Evolutionary conservation across 2,329 filamentous ascomycete species (phyloP), one percentile per base, ranked within the genome.

Genomic region (Cryphonectria radicalis): DNA sequence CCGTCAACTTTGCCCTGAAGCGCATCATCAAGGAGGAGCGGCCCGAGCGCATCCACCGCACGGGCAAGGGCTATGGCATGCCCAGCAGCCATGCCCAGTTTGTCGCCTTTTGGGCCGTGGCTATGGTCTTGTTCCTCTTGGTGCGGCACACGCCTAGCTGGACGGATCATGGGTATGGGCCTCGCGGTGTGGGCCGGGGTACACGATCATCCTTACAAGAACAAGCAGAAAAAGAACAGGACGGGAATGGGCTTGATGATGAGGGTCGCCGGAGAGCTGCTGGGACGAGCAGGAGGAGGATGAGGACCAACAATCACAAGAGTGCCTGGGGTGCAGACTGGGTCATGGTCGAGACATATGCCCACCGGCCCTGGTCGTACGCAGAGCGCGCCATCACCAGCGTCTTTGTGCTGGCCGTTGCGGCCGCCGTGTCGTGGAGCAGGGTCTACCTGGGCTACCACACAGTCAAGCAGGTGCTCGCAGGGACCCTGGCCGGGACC

Each of bases 51-150:
- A 91, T 85, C 86, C 90, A 95, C 78, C 89, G 89, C 67, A 93
- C 92, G 78, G 67, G 94, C 70, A 97, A 97, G 81, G 96, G 96
- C 74, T 99, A 99, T 79, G 97, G 96, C 76, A 99, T 99, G 97
- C 96, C 96, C 68, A 87, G 84, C 74, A 98, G 95, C 53, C 96
- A 99, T 82, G 93, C 96, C 11, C 96, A 99, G 83, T 99, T 98
- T 80, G 92, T 95, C 73, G 88, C 92, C 70, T 99, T 94, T 85
- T 98, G 97, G 87, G 92, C 93, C 71, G 84, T 97, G 70, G 96
- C 93, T 73, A 83, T 98, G 72, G 86, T 89, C 35, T 85, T 99
- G 28, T 98, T 98, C 84, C 87, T 99, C 62, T 87, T 97, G 63
- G 84, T 95, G 72, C 89, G 95, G 73, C 94, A 97, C 81, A 85